Evolutionary conservation across 2,329 filamentous ascomycete species (phyloP), one percentile per base, ranked within the genome.

Genomic region (Cyclaneusma minus): DNA sequence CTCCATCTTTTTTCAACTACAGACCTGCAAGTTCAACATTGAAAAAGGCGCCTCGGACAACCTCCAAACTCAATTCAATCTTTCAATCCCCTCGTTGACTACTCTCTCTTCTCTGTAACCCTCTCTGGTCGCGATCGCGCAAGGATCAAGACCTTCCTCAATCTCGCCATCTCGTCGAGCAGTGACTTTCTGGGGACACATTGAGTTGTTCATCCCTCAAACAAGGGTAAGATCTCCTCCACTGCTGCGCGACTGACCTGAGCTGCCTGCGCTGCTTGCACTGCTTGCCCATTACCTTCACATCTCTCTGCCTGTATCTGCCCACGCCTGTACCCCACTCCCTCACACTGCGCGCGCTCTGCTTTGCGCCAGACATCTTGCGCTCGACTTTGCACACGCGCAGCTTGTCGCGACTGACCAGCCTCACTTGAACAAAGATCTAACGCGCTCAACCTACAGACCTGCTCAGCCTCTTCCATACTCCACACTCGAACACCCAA

Each of bases 151-250:
- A 18, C 16, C 33, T 21, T 23, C 12, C 14, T 15, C 12, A 23
- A 37, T 27, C 28, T n/a, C n/a, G n/a, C n/a, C n/a, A n/a, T n/a
- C 24, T 33, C 27, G 42, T 42, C 41, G 43, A 42, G 52, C 56
- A 58, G 55, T 53, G 49, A 52, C 54, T 59, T 62, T 62, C 61
- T n/a, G 82, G 83, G 80, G 84, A 92, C 78, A 84, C 84, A 92
- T 93, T 93, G 56, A 76, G 54, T 93, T 92, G 84, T 92, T 83
- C 62, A 80, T 92, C 84, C 92, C 83, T 79, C 69, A 57, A 68
- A 66, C 53, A 68, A 64, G 60, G 66, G 69, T 75, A 72, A 42
- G 44, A 32, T 29, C 20, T 30, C 30, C 30, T 34, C 37, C 32
- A 35, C 29, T 27, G 29, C 27, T 30, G 22, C 24, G 15, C 32